A percentile compares a stretch with the other conserved stretches of the same genome.
Conservation (phyloP, 257 asterid genomes). For the Scutellaria baicalensis region DNA sequence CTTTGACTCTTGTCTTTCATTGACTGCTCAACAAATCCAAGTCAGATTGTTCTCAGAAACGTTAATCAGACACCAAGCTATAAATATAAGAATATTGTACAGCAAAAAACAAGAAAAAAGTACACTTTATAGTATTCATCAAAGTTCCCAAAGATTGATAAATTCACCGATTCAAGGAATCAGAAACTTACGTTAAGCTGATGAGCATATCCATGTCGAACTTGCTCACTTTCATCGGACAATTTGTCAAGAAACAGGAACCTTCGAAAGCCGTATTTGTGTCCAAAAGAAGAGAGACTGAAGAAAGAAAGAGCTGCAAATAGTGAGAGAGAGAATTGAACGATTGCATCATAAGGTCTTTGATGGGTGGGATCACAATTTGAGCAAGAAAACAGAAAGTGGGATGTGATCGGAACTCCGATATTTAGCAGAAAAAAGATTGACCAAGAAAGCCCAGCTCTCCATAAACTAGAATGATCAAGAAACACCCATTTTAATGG, state of each 20-base stretch:
- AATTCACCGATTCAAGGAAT: neutral
- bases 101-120: too few species aligned
- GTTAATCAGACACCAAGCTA: too few species aligned
- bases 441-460: constrained; percentile 76
- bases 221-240: constrained; percentile 59
- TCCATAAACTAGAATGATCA: constrained; percentile 67
- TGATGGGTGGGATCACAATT: constrained; percentile 51
- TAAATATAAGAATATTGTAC: too few species aligned
- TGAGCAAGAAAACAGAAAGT: constrained; percentile 56
- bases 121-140: too few species aligned
- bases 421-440: constrained; percentile 60
- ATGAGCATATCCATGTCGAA: constrained; percentile 52
- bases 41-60: too few species aligned
- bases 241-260: constrained; percentile 75
- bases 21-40: too few species aligned
- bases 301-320: constrained; percentile 64
- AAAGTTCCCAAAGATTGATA: too few species aligned
- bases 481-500: constrained; percentile 61
- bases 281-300: constrained; percentile 60
- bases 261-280: constrained; percentile 60
- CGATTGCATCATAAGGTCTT: constrained; percentile 57
- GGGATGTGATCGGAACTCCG: constrained; percentile 65
- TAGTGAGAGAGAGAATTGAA: constrained; percentile 58
- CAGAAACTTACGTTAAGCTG: constrained; percentile 57
- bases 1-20: too few species aligned